A percentile compares a stretch with the other conserved stretches of the same genome.
These are phyloP conservation scores for Globisporangium perplexum DNA, from an alignment of 352 stramenopile species.

Conservation along the genomic window DNA sequence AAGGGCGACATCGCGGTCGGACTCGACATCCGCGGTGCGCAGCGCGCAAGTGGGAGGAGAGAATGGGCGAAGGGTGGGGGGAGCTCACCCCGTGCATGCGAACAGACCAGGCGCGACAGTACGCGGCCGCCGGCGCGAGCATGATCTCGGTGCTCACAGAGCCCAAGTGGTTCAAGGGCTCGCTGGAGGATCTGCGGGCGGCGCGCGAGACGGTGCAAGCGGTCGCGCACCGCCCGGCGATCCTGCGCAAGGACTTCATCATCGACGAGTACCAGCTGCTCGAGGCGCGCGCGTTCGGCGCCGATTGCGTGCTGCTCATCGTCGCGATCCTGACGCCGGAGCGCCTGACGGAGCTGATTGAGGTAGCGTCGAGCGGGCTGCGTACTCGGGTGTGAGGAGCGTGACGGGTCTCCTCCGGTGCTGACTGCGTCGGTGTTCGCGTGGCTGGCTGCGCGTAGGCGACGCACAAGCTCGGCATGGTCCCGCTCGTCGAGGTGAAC, in stretches of 20 bases:
- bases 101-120: conserved; percentile 87
- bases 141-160: conserved; percentile 98
- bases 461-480: conserved; percentile 91
- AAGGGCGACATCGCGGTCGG: conserved; percentile 94
- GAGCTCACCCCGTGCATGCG: background rate
- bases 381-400: background rate
- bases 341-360: conserved; percentile 51
- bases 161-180: conserved; percentile 96
- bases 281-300: conserved; percentile 92
- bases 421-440: background rate
- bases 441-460: conserved; percentile 39
- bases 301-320: conserved; percentile 97
- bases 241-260: conserved; percentile 95
- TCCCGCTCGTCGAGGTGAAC: conserved; percentile 98
- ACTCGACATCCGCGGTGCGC: conserved; percentile 57
- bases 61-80: background rate
- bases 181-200: conserved; percentile 80
- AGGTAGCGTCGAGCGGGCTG: conserved; percentile 18
- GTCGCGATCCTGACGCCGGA: conserved; percentile 87
- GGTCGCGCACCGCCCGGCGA: conserved; percentile 45
- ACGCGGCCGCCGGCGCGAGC: conserved; percentile 90
- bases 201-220: conserved; percentile 46
- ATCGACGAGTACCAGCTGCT: conserved; percentile 93
- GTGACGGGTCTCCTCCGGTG: background rate
- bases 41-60: background rate